Percentiles rank a stretch among this genome's conserved stretches.
Evolutionary conservation across 1,139 yeast species (phyloP).

Genomic region (Maudiozyma humilis): DNA sequence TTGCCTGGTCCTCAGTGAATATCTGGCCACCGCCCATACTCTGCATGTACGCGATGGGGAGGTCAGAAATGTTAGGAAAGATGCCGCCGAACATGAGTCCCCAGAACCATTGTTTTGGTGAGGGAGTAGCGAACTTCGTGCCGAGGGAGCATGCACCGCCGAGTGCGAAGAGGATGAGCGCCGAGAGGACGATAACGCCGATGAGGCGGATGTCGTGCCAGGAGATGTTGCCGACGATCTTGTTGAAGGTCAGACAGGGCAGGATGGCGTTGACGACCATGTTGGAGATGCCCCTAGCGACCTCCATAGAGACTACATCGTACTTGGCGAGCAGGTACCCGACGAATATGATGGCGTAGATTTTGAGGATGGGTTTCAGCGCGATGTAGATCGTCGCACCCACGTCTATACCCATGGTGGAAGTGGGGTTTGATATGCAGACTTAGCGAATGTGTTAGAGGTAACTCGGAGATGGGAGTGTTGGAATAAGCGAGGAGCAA

Average conservation of each 20-base stretch:
- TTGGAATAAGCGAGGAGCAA: neutral
- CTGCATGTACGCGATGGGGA: conserved; percentile 84
- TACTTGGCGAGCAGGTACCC: conserved; percentile 63
- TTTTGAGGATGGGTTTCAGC: conserved; percentile 80
- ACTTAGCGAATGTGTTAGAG: neutral
- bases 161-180: conserved; percentile 50
- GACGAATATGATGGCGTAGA: conserved; percentile 62
- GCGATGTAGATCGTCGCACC: conserved; percentile 74
- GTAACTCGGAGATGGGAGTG: no score
- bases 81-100: conserved; percentile 66
- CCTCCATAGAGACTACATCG: conserved; percentile 63
- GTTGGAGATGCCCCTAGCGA: conserved; percentile 65
- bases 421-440: neutral
- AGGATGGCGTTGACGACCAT: conserved; percentile 62
- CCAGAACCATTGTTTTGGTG: conserved; percentile 72
- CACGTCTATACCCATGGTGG: conserved; percentile 7
- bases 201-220: conserved; percentile 65
- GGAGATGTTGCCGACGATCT: conserved; percentile 61
- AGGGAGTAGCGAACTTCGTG: conserved; percentile 35
- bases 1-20: conserved; percentile 49
- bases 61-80: conserved; percentile 74
- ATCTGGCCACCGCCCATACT: conserved; percentile 60
- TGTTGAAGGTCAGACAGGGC: conserved; percentile 74
- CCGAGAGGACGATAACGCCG: conserved; percentile 63
- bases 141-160: conserved; percentile 37